Conservation (phyloP, 768 basidiomycete species). For the Pisolithus orientalis region DNA sequence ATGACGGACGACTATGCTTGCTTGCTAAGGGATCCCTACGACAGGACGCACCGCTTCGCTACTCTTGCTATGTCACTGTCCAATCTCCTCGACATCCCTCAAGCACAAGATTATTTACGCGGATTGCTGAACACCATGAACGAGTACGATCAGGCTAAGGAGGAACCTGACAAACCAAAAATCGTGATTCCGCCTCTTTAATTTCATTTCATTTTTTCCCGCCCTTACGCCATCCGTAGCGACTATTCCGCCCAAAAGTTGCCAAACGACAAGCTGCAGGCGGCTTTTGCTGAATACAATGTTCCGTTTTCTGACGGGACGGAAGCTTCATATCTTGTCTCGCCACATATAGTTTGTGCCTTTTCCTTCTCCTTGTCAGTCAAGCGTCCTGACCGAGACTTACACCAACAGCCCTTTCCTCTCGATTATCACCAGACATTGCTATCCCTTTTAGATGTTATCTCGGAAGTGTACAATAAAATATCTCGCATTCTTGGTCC, state of each 20-base stretch:
- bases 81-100: conserved; percentile 72
- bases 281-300: conserved; percentile 53
- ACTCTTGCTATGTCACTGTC: conserved; percentile 85
- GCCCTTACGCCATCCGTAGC: conserved; percentile 26
- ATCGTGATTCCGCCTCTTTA: conserved; percentile 41
- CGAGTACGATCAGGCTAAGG: conserved; percentile 73
- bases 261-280: conserved; percentile 47
- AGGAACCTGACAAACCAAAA: conserved; percentile 49
- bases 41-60: conserved; percentile 76
- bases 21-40: conserved; percentile 6
- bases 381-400: conserved; percentile 1
- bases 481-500: conserved; percentile 79
- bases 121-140: conserved; percentile 63
- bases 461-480: conserved; percentile 87
- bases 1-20: background rate
- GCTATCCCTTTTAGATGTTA: conserved; percentile 81
- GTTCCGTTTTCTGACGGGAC: conserved; percentile 52
- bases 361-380: background rate
- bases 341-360: conserved; percentile 63
- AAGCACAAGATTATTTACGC: conserved; percentile 74
- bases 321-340: conserved; percentile 65
- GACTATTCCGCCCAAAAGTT: conserved; percentile 55
- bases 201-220: background rate
- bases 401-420: conserved; percentile 62
- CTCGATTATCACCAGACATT: conserved; percentile 88